Conservation (phyloP, 495 filamentous ascomycete species). For the Penicillium coffeae region DNA sequence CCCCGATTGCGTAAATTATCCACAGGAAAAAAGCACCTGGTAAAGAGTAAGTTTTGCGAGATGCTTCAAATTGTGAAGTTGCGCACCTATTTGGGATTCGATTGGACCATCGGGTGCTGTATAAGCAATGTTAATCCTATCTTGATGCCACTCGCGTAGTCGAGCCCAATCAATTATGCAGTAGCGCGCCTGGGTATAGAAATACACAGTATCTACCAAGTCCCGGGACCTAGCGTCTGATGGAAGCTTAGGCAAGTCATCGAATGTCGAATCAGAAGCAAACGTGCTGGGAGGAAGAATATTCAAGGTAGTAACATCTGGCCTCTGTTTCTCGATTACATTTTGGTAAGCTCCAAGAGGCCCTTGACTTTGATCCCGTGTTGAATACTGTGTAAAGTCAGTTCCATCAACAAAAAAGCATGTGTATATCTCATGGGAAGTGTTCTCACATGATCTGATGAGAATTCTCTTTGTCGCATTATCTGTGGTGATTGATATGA, state of each 20-base stretch:
- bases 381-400: no score
- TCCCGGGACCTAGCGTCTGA: constrained; percentile 3
- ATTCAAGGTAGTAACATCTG: neutral
- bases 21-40: constrained; percentile 11
- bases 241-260: constrained; percentile 3
- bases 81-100: constrained; percentile 5
- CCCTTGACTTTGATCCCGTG: neutral
- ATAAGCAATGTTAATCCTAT: neutral
- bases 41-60: neutral
- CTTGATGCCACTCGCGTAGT: constrained; percentile 6
- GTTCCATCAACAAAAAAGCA: no score
- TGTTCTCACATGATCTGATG: no score
- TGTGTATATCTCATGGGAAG: no score
- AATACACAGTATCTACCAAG: constrained; percentile 9
- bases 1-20: constrained; percentile 14
- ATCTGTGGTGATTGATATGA: neutral
- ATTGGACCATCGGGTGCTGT: neutral
- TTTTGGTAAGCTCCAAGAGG: no score
- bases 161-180: constrained; percentile 12
- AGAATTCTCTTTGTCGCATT: no score
- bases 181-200: constrained; percentile 12
- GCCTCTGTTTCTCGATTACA: neutral
- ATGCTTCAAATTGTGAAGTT: neutral
- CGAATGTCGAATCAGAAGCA: neutral
- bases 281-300: neutral